Evolutionary conservation across 164 flowering plant species (phyloP), one percentile per base, ranked within the genome.

Genomic region (Taxillus chinensis): DNA sequence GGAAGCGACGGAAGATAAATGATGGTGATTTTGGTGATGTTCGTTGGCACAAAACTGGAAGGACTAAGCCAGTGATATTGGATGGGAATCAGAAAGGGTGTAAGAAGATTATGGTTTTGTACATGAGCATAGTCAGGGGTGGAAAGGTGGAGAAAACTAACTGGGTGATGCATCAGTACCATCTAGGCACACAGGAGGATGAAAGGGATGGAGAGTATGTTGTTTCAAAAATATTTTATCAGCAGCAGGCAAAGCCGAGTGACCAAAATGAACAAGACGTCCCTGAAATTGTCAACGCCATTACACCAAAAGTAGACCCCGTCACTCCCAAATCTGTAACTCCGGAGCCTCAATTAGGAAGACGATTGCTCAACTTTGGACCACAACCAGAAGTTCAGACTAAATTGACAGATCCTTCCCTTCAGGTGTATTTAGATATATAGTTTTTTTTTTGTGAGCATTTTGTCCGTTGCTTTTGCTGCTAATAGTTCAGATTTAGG

Each of bases 161-260:
- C 71, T 93, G 98, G 98, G 96, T 89, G 43, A 90, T 90, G 97
- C 97, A 93, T 64, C 98, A 93, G 60, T 93, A 93, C 64, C 98
- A 93, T 75, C 73, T 93, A 14, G 98, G 97, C 55, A 89, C 86
- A 5, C 87, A 67, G 43, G 97, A 93, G 64, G 97, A 90, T 62
- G 97, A 93, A 63, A 85, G 74, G 64, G 91, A 89, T 51, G 92
- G 97, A 7, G 84, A 85, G 40, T 85, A 70, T 80, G 96, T 90
- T 42, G 72, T 93, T 39, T 93, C 98, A 0, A 93, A 93, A 71
- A 73, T 93, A 27, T 88, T 83, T 68, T 79, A 78, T 74, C 97
- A 93, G 78, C 91, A 78, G 74, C 87, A 75, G 55, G 62, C 64
- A 14, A 86, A 84, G 68, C 82, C 68, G 49, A 68, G 71, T 70